These are phyloP conservation scores for Solanum medicagineum DNA, from an alignment of 257 asterid genomes.

Conservation along the genomic window DNA sequence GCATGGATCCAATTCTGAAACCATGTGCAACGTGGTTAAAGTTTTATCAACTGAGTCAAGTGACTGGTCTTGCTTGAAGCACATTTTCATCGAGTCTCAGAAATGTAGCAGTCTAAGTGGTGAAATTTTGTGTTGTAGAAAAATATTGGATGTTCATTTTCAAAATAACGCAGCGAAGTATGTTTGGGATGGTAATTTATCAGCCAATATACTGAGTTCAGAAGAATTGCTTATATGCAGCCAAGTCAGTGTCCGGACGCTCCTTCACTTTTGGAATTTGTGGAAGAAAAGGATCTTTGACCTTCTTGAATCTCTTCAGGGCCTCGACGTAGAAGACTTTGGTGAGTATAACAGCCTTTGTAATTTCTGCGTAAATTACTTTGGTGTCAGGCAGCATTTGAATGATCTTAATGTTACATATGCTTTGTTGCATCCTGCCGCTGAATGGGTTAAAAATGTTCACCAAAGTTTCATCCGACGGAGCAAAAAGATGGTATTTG, in stretches of 20 bases:
- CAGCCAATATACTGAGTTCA: slow-evolving; percentile 1
- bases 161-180: slow-evolving; percentile 6
- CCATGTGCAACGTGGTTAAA: slow-evolving; percentile 14
- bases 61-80: slow-evolving; percentile 19
- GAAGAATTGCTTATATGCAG: slow-evolving; percentile 14
- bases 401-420: background rate
- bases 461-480: slow-evolving; percentile 6
- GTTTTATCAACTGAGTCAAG: slow-evolving; percentile 15
- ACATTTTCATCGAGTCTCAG: slow-evolving; percentile 8
- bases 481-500: background rate
- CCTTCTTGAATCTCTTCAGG: slow-evolving; percentile 19
- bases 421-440: slow-evolving; percentile 32
- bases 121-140: slow-evolving; percentile 25
- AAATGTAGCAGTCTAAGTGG: background rate
- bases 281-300: slow-evolving; percentile 15
- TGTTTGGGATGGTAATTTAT: slow-evolving; percentile 18
- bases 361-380: slow-evolving; percentile 29
- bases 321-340: slow-evolving; percentile 5
- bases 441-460: slow-evolving; percentile 34
- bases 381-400: slow-evolving; percentile 31
- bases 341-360: background rate
- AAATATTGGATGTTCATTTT: slow-evolving; percentile 35
- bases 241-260: slow-evolving; percentile 22
- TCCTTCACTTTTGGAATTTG: slow-evolving; percentile 32
- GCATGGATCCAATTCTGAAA: slow-evolving; percentile 18